Conservation (phyloP, 2,329 filamentous ascomycete species). For the Colletotrichum plurivorum region DNA sequence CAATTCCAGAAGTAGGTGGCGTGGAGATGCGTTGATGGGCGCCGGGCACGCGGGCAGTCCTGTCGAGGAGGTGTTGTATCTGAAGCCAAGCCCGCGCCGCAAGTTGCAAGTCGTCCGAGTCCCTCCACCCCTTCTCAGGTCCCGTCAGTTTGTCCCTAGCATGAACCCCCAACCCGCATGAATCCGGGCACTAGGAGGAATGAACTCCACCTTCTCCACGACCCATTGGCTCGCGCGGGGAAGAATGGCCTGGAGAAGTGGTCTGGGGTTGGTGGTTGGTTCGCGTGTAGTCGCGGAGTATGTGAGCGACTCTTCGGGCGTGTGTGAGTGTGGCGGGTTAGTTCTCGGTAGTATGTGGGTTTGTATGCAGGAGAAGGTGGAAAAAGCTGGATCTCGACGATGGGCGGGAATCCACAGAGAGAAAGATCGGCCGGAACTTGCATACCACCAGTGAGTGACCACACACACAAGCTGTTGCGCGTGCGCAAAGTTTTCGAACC, state of each 20-base stretch:
- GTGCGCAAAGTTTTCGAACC: too few species aligned
- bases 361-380: neutral
- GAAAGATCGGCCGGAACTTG: too few species aligned
- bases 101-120: neutral
- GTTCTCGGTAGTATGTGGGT: too few species aligned
- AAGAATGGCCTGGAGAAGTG: conserved; percentile 33
- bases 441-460: too few species aligned
- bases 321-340: neutral
- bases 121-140: too few species aligned
- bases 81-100: conserved; percentile 1
- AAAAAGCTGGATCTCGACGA: too few species aligned
- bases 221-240: conserved; percentile 37
- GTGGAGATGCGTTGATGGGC: neutral
- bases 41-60: conserved; percentile 8
- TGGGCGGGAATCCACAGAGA: too few species aligned
- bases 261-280: neutral
- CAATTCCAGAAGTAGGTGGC: conserved; percentile 25
- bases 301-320: too few species aligned
- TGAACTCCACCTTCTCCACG: conserved; percentile 36
- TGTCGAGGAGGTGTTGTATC: conserved; percentile 14
- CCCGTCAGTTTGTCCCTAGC: too few species aligned
- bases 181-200: conserved; percentile 21
- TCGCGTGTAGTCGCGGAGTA: neutral
- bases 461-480: too few species aligned
- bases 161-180: conserved; percentile 2